Conservation (phyloP, 2,329 filamentous ascomycete species). For the Colletotrichum sidae region DNA sequence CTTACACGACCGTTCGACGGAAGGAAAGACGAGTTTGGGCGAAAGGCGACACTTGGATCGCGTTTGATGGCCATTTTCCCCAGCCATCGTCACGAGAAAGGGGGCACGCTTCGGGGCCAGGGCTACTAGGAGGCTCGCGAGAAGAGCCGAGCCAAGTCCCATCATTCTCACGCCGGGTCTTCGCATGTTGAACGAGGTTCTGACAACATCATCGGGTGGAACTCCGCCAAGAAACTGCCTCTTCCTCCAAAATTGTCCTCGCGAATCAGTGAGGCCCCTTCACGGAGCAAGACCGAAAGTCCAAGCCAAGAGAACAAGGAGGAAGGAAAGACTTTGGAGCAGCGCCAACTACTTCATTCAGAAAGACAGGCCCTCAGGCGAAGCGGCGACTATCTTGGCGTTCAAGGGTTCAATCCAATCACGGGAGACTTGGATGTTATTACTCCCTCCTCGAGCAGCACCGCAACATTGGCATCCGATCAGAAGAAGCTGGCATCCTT, state of each 20-base stretch:
- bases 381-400: constrained; percentile 69
- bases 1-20: not conserved
- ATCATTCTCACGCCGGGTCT: constrained; percentile 5
- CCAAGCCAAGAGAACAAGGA: not conserved
- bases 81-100: constrained; percentile 61
- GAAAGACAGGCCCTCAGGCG: constrained; percentile 61
- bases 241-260: not conserved
- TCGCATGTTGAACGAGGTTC: constrained; percentile 39
- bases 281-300: too few relatives aligned
- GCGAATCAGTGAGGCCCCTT: too few relatives aligned
- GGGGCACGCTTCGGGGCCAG: constrained; percentile 56
- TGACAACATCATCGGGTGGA: constrained; percentile 50
- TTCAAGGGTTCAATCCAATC: constrained; percentile 68
- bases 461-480: constrained; percentile 45
- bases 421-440: constrained; percentile 65
- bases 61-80: constrained; percentile 61
- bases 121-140: constrained; percentile 45
- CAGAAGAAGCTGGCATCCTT: constrained; percentile 46
- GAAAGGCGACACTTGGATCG: constrained; percentile 47
- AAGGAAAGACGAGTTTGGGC: constrained; percentile 1
- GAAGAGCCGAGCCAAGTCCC: constrained; percentile 21
- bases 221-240: constrained; percentile 46
- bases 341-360: constrained; percentile 41
- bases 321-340: constrained; percentile 3
- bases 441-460: constrained; percentile 61